These are phyloP conservation scores for Auriscalpium orientale DNA, from an alignment of 768 basidiomycete species.

Conservation along the genomic window DNA sequence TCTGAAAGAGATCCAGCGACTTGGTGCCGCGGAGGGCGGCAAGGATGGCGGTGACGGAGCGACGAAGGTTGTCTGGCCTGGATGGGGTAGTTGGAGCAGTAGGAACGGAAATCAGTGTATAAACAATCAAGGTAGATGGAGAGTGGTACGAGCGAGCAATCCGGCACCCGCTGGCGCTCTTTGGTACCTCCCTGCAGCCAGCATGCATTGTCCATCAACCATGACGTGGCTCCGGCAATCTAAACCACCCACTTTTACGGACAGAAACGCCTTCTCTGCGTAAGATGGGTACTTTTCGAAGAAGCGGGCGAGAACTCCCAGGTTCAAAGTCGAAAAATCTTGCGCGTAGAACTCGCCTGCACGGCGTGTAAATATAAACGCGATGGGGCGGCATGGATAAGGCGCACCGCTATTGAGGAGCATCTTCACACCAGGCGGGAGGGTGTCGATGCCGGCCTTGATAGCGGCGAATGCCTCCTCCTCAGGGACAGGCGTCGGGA, in stretches of 20 bases:
- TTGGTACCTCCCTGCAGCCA: background rate
- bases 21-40: conserved; percentile 41
- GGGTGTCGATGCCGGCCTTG: conserved; percentile 38
- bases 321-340: conserved; percentile 33
- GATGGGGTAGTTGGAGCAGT: background rate
- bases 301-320: conserved; percentile 43
- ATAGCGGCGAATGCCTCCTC: conserved; percentile 57
- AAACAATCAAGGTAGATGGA: too few species aligned
- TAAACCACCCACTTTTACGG: conserved; percentile 39
- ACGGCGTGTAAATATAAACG: background rate
- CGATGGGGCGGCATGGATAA: too few species aligned
- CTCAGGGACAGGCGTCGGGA: conserved; percentile 38
- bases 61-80: conserved; percentile 34
- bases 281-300: conserved; percentile 38
- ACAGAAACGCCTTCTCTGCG: conserved; percentile 38
- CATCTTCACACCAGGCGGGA: conserved; percentile 38
- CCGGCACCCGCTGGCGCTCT: conserved; percentile 6
- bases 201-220: too few species aligned
- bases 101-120: conserved; percentile 17
- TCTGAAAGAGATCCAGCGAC: conserved; percentile 53
- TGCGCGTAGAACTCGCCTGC: conserved; percentile 52
- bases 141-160: background rate
- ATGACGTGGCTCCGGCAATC: too few species aligned
- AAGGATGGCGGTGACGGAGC: conserved; percentile 41
- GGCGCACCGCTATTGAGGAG: conserved; percentile 42